Conservation (phyloP, 2,329 filamentous ascomycete genomes). For the Apiospora phragmitis region DNA sequence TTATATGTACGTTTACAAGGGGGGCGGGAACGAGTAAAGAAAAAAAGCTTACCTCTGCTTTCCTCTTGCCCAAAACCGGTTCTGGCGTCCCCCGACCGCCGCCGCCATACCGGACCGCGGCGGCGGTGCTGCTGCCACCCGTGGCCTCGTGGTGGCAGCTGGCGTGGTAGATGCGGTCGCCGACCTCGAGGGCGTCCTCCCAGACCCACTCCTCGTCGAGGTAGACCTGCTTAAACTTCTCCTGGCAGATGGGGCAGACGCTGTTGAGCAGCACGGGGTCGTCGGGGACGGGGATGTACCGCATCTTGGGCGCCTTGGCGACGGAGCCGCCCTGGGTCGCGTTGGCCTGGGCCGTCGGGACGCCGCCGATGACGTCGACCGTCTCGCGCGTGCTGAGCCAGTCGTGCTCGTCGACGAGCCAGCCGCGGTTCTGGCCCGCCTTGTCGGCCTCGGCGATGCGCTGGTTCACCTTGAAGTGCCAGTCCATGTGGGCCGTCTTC, state of each 20-base stretch:
- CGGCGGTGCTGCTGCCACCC: slow-evolving; percentile 29
- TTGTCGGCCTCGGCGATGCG: slow-evolving; percentile 84
- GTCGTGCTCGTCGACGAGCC: slow-evolving; percentile 92
- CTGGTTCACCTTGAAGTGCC: slow-evolving; percentile 95
- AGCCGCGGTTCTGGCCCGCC: slow-evolving; percentile 85
- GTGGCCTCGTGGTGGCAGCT: slow-evolving; percentile 85
- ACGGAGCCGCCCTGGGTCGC: slow-evolving; percentile 38
- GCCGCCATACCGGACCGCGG: slow-evolving; percentile 17
- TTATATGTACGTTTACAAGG: background rate
- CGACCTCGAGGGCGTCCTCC: slow-evolving; percentile 82
- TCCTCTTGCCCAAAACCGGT: slow-evolving; percentile 70
- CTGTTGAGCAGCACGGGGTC: slow-evolving; percentile 73
- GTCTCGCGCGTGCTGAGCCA: slow-evolving; percentile 87
- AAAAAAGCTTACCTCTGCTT: slow-evolving; percentile 61
- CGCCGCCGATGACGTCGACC: slow-evolving; percentile 63
- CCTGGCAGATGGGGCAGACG: slow-evolving; percentile 91
- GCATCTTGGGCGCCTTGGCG: slow-evolving; percentile 55
- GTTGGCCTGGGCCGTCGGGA: slow-evolving; percentile 36
- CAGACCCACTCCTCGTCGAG: slow-evolving; percentile 96
- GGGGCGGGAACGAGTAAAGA: slow-evolving; percentile 16
- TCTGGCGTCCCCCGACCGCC: slow-evolving; percentile 58
- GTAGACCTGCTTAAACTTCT: slow-evolving; percentile 91
- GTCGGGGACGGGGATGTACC: slow-evolving; percentile 83
- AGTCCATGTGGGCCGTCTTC: slow-evolving; percentile 93
- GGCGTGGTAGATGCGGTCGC: slow-evolving; percentile 81